A percentile compares a stretch with the other conserved stretches of the same genome.
Conservation (phyloP, 768 basidiomycete genomes). For the Macrolepiota fuliginosa region DNA sequence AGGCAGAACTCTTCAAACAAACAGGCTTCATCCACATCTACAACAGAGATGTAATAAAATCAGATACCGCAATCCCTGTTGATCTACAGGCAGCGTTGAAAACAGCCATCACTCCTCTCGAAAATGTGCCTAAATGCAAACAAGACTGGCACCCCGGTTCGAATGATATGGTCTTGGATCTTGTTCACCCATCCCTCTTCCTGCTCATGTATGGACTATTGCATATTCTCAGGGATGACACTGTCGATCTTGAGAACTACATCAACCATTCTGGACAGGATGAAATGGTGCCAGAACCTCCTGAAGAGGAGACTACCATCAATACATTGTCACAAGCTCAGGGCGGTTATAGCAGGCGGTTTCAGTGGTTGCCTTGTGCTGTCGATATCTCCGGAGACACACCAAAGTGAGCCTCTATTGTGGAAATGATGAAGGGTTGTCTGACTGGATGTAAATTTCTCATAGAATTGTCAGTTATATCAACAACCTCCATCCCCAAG, state of each 20-base stretch:
- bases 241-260: slow-evolving; percentile 14
- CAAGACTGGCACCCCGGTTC: slow-evolving; percentile 46
- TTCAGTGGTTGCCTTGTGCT: slow-evolving; percentile 22
- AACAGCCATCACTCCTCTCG: slow-evolving; percentile 24
- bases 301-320: background rate
- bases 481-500: slow-evolving; percentile 35
- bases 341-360: slow-evolving; percentile 15
- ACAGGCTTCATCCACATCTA: slow-evolving; percentile 15
- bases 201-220: slow-evolving; percentile 32
- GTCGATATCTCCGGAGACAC: slow-evolving; percentile 15
- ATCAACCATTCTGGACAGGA: slow-evolving; percentile 15
- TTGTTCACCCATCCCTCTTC: slow-evolving; percentile 42
- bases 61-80: slow-evolving; percentile 27
- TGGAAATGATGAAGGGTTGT: background rate
- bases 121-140: slow-evolving; percentile 28
- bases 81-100: slow-evolving; percentile 18
- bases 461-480: slow-evolving; percentile 31
- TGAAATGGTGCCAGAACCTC: background rate
- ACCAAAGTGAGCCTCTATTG: slow-evolving; percentile 9
- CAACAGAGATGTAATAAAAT: slow-evolving; percentile 17
- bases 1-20: slow-evolving; percentile 10
- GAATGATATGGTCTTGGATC: slow-evolving; percentile 37
- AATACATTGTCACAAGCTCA: background rate
- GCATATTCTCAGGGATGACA: slow-evolving; percentile 4
- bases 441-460: background rate